Base-by-base conservation (phyloP, 306 rosid genomes). In the Casuarina glauca region DNA sequence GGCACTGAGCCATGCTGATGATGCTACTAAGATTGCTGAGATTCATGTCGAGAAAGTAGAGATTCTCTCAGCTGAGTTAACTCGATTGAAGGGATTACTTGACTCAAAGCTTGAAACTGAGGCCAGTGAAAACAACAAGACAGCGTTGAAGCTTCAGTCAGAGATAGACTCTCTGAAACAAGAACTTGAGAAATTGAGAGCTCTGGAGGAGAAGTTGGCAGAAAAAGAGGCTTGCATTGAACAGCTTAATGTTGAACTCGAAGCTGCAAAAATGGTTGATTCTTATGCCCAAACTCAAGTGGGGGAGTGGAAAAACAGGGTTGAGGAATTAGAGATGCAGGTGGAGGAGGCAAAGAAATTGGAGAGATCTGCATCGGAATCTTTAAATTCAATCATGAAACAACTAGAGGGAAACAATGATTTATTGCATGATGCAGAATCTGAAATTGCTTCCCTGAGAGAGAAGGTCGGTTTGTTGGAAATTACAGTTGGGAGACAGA, bases 21-120 rank as follows among this genome's bases (percentile, higher is more conserved):
- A 95, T 78, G 97, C 96, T 20, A 91, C 98, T 17, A 92, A 92
- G 81, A 85, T 95, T 38, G 98, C 98, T 0, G 97, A 95, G 85
- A 85, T 91, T 80, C 98, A 91, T 41, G 92, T 81, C 6, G 89
- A 91, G 78, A 95, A 91, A 87, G 93, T 74, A 0, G 97, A 95
- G 76, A 73, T 80, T 87, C 93, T 95, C 69, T 91, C 93, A 0
- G 86, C 88, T 64, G 98, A 95, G 84, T 64, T 92, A 77, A 77
- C 81, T 39, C 86, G 82, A 74, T 79, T 92, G 84, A 92, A 88
- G 81, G 82, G 90, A 74, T 75, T 91, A 82, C 90, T 95, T 12
- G 97, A 92, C 64, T 84, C 93, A 2, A 95, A 91, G 87, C 76
- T 87, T 76, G 97, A 95, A 84, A 80, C 82, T 3, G 93, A 89